These are phyloP conservation scores for Trichomonascus vanleenenianus DNA, from an alignment of 805 yeast species.

Conservation along the genomic window DNA sequence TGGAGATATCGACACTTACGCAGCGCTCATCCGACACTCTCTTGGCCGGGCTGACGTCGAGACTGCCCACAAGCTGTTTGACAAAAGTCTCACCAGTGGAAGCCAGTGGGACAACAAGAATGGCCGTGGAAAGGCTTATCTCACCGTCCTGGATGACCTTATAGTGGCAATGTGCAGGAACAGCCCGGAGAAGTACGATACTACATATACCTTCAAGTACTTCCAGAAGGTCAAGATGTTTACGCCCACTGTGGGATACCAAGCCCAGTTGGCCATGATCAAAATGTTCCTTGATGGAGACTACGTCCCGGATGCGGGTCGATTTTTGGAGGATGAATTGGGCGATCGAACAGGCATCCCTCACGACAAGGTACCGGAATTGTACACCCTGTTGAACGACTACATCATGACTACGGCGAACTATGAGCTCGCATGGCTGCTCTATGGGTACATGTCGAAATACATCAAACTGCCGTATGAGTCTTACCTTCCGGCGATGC, in stretches of 20 bases:
- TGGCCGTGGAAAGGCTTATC: conserved; percentile 1
- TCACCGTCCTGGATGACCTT: conserved; percentile 23
- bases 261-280: conserved; percentile 34
- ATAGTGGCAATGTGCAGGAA: conserved; percentile 23
- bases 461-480: conserved; percentile 52
- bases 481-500: conserved; percentile 50
- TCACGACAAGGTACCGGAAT: conserved; percentile 27
- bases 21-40: conserved; percentile 30
- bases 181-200: conserved; percentile 23
- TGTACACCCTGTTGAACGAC: conserved; percentile 37
- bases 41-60: conserved; percentile 24
- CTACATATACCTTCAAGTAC: conserved; percentile 25
- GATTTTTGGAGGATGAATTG: conserved; percentile 37
- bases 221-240: conserved; percentile 38
- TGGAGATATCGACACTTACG: conserved; percentile 32
- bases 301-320: conserved; percentile 35
- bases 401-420: conserved; percentile 35
- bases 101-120: conserved; percentile 37
- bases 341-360: conserved; percentile 26
- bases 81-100: conserved; percentile 32
- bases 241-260: conserved; percentile 32
- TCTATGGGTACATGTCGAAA: conserved; percentile 49
- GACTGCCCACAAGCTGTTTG: conserved; percentile 30
- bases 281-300: conserved; percentile 30
- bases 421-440: conserved; percentile 44